A percentile compares a stretch with the other conserved stretches of the same genome.
Evolutionary conservation across 441 rosid species (phyloP).

Genomic region (Erysimum cheiri): DNA sequence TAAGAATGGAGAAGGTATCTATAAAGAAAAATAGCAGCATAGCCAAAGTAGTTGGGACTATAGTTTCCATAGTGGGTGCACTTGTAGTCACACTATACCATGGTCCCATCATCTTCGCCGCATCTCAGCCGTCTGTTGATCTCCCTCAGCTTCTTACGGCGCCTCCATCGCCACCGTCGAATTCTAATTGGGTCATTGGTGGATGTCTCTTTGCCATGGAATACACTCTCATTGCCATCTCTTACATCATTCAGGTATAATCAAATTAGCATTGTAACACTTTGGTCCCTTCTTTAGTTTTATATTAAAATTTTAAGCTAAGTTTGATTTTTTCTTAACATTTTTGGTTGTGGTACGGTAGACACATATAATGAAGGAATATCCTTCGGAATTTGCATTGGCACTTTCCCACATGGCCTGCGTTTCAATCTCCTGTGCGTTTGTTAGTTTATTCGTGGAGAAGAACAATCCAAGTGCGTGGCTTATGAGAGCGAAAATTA

Average conservation of each 20-base stretch:
- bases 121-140: slow-evolving; percentile 35
- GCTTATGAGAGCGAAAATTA: slow-evolving; percentile 47
- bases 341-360: slow-evolving; percentile 32
- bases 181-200: slow-evolving; percentile 50
- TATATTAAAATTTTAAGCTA: neutral
- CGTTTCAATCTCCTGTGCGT: slow-evolving; percentile 39
- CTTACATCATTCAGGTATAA: slow-evolving; percentile 52
- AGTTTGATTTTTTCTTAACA: neutral
- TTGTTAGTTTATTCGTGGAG: slow-evolving; percentile 45
- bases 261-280: neutral
- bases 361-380: slow-evolving; percentile 51
- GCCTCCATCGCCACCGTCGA: slow-evolving; percentile 12
- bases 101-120: slow-evolving; percentile 49
- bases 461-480: slow-evolving; percentile 51
- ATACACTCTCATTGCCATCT: slow-evolving; percentile 39
- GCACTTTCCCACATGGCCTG: slow-evolving; percentile 43
- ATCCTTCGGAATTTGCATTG: slow-evolving; percentile 49
- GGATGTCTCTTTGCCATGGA: slow-evolving; percentile 51
- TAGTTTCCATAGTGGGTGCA: slow-evolving; percentile 55
- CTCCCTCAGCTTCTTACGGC: slow-evolving; percentile 22
- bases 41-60: slow-evolving; percentile 57
- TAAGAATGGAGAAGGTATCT: slow-evolving; percentile 54
- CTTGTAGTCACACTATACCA: slow-evolving; percentile 56
- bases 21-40: slow-evolving; percentile 50
- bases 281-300: no score